A percentile compares a stretch with the other conserved stretches of the same genome.
phyloP scores from a whole-genome alignment of 2,329 filamentous ascomycete genomes.

The Calonectria hongkongensis region DNA sequence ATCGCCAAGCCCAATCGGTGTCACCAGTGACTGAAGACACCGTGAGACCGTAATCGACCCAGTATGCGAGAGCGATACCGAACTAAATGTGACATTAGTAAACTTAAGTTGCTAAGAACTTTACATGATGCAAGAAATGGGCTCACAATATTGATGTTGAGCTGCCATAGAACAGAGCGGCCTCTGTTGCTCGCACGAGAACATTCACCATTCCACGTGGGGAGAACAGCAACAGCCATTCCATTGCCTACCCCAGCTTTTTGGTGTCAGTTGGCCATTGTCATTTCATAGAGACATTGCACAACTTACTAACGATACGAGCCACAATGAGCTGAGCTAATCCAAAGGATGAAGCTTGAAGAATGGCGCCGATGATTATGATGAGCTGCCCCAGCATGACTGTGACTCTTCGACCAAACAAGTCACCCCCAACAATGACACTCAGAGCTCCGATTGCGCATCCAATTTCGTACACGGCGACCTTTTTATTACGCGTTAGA shows the following conservation, averaged over 20 bases:
- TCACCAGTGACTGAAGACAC: background rate
- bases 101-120: fast-evolving
- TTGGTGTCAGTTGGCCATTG: background rate
- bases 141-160: slow-evolving; percentile 2
- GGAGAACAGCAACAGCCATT: slow-evolving; percentile 18
- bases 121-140: too few species aligned
- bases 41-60: slow-evolving; percentile 11
- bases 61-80: slow-evolving; percentile 5
- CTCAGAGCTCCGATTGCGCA: slow-evolving; percentile 9
- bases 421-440: slow-evolving; percentile 7
- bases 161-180: slow-evolving; percentile 3
- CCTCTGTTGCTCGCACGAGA: slow-evolving; percentile 7
- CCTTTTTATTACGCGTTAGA: background rate
- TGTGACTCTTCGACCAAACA: slow-evolving; percentile 9
- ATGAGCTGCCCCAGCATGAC: slow-evolving; percentile 12
- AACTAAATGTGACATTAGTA: background rate
- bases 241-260: slow-evolving; percentile 6
- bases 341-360: slow-evolving; percentile 25
- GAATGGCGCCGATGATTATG: slow-evolving; percentile 12
- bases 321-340: slow-evolving; percentile 8
- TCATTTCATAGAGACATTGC: background rate
- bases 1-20: slow-evolving; percentile 6
- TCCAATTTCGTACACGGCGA: slow-evolving; percentile 13
- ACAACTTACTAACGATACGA: background rate
- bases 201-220: slow-evolving; percentile 1